These are phyloP conservation scores for Kentomonas sorsogonicus DNA, from an alignment of 208 protist species.

Conservation along the genomic window DNA sequence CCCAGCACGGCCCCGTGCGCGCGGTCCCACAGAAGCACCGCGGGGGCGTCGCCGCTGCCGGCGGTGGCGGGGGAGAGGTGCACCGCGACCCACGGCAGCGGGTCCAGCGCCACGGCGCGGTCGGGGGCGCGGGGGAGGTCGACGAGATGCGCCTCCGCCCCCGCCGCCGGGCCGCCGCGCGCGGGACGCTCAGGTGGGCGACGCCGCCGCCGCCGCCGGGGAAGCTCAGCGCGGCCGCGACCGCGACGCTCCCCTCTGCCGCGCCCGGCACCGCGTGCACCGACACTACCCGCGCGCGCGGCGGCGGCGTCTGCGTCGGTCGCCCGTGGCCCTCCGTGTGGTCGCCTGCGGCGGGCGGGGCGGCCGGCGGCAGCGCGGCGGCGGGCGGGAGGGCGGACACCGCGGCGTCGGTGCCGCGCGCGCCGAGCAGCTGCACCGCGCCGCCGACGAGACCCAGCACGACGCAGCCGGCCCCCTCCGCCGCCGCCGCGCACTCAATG, in stretches of 20 bases:
- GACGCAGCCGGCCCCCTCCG: too few species aligned
- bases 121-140: not conserved
- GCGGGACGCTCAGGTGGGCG: not conserved
- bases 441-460: too few species aligned
- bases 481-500: too few species aligned
- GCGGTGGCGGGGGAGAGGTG: not conserved
- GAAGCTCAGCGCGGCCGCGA: not conserved
- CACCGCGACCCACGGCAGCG: not conserved
- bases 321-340: too few species aligned
- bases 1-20: slow-evolving; percentile 12
- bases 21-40: slow-evolving; percentile 20
- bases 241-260: not conserved
- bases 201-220: not conserved
- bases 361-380: too few species aligned
- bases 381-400: too few species aligned
- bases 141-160: not conserved
- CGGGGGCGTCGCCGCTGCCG: not conserved
- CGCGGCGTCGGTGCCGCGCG: too few species aligned
- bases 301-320: too few species aligned
- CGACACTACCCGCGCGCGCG: not conserved
- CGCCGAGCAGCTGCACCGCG: too few species aligned
- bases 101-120: not conserved
- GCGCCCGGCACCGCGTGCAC: not conserved
- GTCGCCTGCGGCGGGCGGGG: too few species aligned
- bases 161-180: not conserved